These are phyloP conservation scores for Hanseniaspora thailandica DNA, from an alignment of 805 yeast genomes.

Conservation along the genomic window DNA sequence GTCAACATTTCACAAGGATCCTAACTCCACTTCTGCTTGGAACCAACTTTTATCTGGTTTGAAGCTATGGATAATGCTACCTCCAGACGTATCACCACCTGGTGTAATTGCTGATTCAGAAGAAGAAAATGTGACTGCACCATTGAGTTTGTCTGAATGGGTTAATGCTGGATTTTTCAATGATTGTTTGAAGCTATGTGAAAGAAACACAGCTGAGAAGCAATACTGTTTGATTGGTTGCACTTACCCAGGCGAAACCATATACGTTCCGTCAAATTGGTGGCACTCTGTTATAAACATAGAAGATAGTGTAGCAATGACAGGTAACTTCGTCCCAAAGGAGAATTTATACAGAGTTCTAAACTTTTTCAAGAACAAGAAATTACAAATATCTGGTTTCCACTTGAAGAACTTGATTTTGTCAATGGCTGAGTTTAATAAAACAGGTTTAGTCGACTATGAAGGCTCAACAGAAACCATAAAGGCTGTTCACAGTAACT, in stretches of 20 bases:
- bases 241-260: conserved; percentile 70
- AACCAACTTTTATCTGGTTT: conserved; percentile 63
- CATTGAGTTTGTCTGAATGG: conserved; percentile 91
- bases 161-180: conserved; percentile 68
- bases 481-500: conserved; percentile 26
- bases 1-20: conserved; percentile 86
- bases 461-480: conserved; percentile 17
- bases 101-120: conserved; percentile 68
- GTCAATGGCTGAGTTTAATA: conserved; percentile 24
- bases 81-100: conserved; percentile 66
- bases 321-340: conserved; percentile 76
- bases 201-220: conserved; percentile 21
- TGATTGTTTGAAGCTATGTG: conserved; percentile 47
- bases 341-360: conserved; percentile 51
- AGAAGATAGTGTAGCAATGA: conserved; percentile 71
- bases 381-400: conserved; percentile 71
- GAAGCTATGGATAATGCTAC: conserved; percentile 82
- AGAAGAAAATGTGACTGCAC: conserved; percentile 82
- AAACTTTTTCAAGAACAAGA: conserved; percentile 53
- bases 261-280: conserved; percentile 93
- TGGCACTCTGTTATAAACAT: conserved; percentile 91
- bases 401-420: conserved; percentile 41
- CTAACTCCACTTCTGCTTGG: conserved; percentile 87
- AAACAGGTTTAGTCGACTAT: conserved; percentile 9
- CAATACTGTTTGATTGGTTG: conserved; percentile 51